Evolutionary conservation across 768 basidiomycete genomes (phyloP), one percentile per base, ranked within the genome.

Genomic region (Trametes elegans): DNA sequence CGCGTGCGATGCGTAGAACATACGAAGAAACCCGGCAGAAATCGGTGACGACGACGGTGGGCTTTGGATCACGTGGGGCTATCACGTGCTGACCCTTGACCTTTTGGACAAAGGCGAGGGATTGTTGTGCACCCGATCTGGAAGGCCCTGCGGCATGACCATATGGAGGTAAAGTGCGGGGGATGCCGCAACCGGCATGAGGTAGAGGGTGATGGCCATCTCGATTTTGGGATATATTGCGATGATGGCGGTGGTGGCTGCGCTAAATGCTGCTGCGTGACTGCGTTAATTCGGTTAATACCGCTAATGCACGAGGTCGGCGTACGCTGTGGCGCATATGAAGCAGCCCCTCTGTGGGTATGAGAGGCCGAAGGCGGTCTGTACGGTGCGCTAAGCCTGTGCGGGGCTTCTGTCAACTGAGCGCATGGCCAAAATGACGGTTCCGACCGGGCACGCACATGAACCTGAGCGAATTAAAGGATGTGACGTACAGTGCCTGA

Each of bases 161-260:
- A 27, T 26, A 9, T 41, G 16, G 13, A 32, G 53, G 13, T 40
- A 34, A 23, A 41, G 45, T 40, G 35, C n/a, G 36, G n/a, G 35
- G 21, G 16, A 27, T 42, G 53, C 53, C 48, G 55, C 47, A 48
- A 48, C 40, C 47, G 48, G 55, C 47, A 49, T 49, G 41, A 36
- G 42, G 35, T 36, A 42, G 39, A 45, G 27, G 44, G 39, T 49
- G 46, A 41, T 48, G 38, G 34, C 13, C 18, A 38, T 38, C 47
- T 40, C 43, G 55, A 44, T 49, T n/a, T 28, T 6, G 13, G 55
- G 55, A 56, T 56, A 29, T 44, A 56, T 56, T 56, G 39, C 47
- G 55, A 49, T 56, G 54, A 47, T 40, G 53, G 53, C 42, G 45
- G 38, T 23, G 28, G 53, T 48, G 54, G 46, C 40, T 49, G 40